These are phyloP conservation scores for Cryphonectria radicalis DNA, from an alignment of 2,329 filamentous ascomycete species.

Conservation along the genomic window DNA sequence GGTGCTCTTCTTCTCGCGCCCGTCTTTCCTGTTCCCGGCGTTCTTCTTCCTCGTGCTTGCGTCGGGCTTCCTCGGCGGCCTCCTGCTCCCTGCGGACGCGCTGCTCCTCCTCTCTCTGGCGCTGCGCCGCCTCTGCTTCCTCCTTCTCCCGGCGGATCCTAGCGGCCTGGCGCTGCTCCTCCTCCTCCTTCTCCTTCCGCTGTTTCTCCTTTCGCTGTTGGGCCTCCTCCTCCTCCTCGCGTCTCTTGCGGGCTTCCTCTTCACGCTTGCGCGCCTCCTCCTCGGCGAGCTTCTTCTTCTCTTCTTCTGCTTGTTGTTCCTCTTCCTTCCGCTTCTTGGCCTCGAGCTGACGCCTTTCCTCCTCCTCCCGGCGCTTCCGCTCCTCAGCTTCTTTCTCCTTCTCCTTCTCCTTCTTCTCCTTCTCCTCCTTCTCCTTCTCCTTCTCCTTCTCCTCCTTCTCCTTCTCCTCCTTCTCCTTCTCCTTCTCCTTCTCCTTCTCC, in stretches of 20 bases:
- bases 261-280: slow-evolving; percentile 40
- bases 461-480: slow-evolving; percentile 36
- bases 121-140: slow-evolving; percentile 54
- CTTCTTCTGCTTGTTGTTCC: slow-evolving; percentile 33
- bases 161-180: slow-evolving; percentile 49
- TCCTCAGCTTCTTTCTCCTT: slow-evolving; percentile 40
- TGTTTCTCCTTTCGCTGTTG: slow-evolving; percentile 37
- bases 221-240: slow-evolving; percentile 42
- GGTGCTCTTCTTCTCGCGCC: slow-evolving; percentile 48
- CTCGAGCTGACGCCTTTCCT: slow-evolving; percentile 29
- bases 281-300: slow-evolving; percentile 39
- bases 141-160: slow-evolving; percentile 56
- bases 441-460: slow-evolving; percentile 36
- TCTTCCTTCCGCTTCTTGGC: slow-evolving; percentile 40
- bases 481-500: slow-evolving; percentile 36
- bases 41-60: slow-evolving; percentile 57
- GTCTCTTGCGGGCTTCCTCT: slow-evolving; percentile 34
- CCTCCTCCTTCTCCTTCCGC: slow-evolving; percentile 50
- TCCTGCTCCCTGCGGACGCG: slow-evolving; percentile 50
- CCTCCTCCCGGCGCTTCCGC: slow-evolving; percentile 33
- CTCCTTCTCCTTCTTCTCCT: slow-evolving; percentile 35
- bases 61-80: slow-evolving; percentile 53
- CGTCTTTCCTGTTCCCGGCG: slow-evolving; percentile 54
- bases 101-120: slow-evolving; percentile 56
- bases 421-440: slow-evolving; percentile 37